A percentile compares a stretch with the other conserved stretches of the same genome.
These are phyloP conservation scores for Pouteria glomerata DNA, from an alignment of 148 eudicot genomes.

Conservation along the genomic window DNA sequence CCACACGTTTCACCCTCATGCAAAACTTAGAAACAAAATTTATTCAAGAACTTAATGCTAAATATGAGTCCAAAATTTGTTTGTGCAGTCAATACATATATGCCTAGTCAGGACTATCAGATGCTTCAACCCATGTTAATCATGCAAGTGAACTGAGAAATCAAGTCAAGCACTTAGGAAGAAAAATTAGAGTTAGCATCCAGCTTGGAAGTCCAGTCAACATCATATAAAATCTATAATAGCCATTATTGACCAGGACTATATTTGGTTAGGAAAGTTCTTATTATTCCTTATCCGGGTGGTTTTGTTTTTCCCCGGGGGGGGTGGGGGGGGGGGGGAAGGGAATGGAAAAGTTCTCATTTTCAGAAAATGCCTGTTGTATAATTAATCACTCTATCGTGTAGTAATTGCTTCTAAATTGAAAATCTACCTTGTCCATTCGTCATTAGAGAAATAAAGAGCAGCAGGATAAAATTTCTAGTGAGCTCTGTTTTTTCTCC, in stretches of 20 bases:
- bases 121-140: too few relatives aligned
- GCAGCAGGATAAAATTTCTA: background rate
- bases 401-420: too few relatives aligned
- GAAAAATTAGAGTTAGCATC: background rate
- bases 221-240: background rate
- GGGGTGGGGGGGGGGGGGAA: too few relatives aligned
- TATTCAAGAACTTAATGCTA: background rate
- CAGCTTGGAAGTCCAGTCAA: background rate
- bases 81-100: background rate
- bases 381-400: too few relatives aligned
- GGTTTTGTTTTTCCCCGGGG: too few relatives aligned
- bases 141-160: background rate
- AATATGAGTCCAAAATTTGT: background rate
- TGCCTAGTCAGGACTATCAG: too few relatives aligned
- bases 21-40: background rate
- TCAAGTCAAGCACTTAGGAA: slow-evolving; percentile 1
- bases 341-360: too few relatives aligned
- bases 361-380: too few relatives aligned
- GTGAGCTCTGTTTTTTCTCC: background rate
- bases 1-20: background rate
- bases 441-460: background rate
- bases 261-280: background rate
- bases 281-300: too few relatives aligned
- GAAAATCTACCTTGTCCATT: too few relatives aligned
- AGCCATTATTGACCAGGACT: background rate